Evolutionary conservation across 306 rosid genomes (phyloP).

Genomic region (Cucumis sativus): DNA sequence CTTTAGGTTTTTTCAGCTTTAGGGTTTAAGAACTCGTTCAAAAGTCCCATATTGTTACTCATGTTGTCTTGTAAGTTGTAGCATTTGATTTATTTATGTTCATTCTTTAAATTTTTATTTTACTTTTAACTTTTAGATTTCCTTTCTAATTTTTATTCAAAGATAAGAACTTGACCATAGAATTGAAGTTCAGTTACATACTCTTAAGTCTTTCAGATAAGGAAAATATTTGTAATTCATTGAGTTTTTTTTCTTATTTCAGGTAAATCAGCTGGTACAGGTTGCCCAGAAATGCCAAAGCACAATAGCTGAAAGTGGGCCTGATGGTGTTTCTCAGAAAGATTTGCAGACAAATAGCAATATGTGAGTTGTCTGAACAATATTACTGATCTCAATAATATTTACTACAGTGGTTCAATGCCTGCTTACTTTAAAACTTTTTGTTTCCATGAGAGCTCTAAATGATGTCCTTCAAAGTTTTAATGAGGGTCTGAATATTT

Average conservation of each 20-base stretch:
- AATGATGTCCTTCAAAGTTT: neutral
- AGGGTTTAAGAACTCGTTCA: neutral
- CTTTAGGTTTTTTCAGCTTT: neutral
- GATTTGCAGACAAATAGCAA: constrained; percentile 85
- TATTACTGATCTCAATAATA: neutral
- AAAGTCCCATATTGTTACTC: neutral
- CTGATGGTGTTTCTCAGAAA: constrained; percentile 83
- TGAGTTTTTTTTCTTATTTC: constrained; percentile 9
- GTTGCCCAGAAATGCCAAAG: constrained; percentile 89
- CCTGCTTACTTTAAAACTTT: neutral
- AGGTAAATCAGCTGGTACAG: constrained; percentile 88
- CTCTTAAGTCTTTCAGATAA: neutral
- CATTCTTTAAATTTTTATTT: neutral
- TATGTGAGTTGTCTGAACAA: constrained; percentile 43
- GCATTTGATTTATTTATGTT: neutral
- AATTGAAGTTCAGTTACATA: neutral
- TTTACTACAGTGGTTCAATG: neutral
- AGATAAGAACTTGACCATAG: neutral
- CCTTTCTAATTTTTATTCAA: neutral
- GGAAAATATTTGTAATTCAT: neutral
- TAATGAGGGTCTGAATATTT: neutral
- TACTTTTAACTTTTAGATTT: neutral
- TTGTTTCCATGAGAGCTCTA: neutral
- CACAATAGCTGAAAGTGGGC: constrained; percentile 76
- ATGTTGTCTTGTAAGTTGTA: neutral